Conservation (phyloP, 2,329 filamentous ascomycete species). For the Colletotrichum coccodes region DNA sequence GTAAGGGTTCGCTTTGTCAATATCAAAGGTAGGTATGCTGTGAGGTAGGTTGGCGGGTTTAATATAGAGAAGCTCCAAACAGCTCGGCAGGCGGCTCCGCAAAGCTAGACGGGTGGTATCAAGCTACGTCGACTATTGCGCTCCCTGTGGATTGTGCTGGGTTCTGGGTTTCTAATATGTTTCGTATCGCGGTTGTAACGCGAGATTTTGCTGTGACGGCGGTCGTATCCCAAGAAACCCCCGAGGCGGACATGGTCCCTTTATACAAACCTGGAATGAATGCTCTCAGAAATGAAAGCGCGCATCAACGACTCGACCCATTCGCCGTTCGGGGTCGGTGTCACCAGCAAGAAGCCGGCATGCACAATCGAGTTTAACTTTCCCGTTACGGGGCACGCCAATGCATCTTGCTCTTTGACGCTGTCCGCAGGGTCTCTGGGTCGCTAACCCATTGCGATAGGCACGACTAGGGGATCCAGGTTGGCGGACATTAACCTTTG, state of each 20-base stretch:
- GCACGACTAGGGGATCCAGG: no score
- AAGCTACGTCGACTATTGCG: not conserved
- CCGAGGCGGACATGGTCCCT: not conserved
- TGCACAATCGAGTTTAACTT: not conserved
- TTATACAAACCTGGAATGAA: not conserved
- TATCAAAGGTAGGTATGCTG: not conserved
- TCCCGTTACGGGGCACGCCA: not conserved
- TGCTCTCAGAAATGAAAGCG: not conserved
- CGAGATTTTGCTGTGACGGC: not conserved
- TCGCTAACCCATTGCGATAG: no score
- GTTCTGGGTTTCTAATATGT: constrained; percentile 13
- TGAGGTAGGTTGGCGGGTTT: not conserved
- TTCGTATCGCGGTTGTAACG: constrained; percentile 13
- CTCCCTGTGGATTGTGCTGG: not conserved
- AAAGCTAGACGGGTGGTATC: not conserved
- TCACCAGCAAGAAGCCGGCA: no score
- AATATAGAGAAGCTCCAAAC: not conserved
- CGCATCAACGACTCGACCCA: not conserved
- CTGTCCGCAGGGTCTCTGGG: not conserved
- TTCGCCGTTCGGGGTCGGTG: not conserved
- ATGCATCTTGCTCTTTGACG: not conserved
- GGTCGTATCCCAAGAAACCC: no score
- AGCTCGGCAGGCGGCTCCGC: not conserved
- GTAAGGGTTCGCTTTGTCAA: not conserved
- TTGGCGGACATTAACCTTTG: no score